These are phyloP conservation scores for Cantharellus cinnabarinus DNA, from an alignment of 768 basidiomycete genomes.

Conservation along the genomic window DNA sequence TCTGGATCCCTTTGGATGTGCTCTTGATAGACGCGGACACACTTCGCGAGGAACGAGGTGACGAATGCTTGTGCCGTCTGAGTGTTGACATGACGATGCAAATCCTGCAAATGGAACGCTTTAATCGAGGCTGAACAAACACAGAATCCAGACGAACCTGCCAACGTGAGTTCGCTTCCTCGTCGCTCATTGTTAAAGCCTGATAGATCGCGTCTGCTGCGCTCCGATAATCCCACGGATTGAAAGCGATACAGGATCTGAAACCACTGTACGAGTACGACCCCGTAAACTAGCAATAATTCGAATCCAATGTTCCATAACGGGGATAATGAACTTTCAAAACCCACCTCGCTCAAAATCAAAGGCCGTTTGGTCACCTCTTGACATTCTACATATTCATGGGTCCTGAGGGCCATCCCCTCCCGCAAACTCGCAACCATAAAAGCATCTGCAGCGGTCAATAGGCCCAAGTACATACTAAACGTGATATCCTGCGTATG, in stretches of 20 bases:
- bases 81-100: slow-evolving; percentile 67
- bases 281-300: slow-evolving; percentile 48
- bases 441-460: slow-evolving; percentile 72
- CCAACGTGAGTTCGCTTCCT: slow-evolving; percentile 58
- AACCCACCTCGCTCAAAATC: slow-evolving; percentile 49
- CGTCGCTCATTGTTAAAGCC: slow-evolving; percentile 59
- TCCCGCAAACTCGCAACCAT: slow-evolving; percentile 67
- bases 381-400: slow-evolving; percentile 50
- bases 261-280: slow-evolving; percentile 76
- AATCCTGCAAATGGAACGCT: slow-evolving; percentile 25
- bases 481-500: slow-evolving; percentile 74
- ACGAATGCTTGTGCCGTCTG: slow-evolving; percentile 77
- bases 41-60: slow-evolving; percentile 55
- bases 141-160: slow-evolving; percentile 23
- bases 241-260: slow-evolving; percentile 66
- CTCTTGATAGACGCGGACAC: slow-evolving; percentile 50
- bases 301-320: background rate
- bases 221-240: slow-evolving; percentile 70
- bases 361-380: slow-evolving; percentile 45
- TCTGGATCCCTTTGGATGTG: slow-evolving; percentile 25
- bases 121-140: background rate
- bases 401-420: slow-evolving; percentile 60
- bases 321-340: slow-evolving; percentile 8
- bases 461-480: slow-evolving; percentile 61
- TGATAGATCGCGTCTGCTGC: slow-evolving; percentile 63